Conservation (phyloP, 495 filamentous ascomycete genomes). For the Penicillium diatomitis region DNA sequence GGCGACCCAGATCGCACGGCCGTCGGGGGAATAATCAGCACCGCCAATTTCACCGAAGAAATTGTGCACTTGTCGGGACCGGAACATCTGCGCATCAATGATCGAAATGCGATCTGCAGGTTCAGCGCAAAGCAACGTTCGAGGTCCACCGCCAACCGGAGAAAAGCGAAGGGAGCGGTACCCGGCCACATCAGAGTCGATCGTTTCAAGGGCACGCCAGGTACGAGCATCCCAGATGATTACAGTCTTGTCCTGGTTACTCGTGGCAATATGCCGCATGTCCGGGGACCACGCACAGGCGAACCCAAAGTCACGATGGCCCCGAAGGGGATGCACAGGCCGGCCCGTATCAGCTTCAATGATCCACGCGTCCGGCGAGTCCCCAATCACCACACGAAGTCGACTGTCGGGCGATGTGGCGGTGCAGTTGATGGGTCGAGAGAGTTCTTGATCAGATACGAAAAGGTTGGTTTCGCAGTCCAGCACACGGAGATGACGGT, state of each 20-base stretch:
- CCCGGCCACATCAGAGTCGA: constrained; percentile 69
- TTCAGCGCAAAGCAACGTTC: constrained; percentile 70
- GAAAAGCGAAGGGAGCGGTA: constrained; percentile 75
- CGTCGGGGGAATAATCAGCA: constrained; percentile 62
- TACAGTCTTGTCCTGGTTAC: constrained; percentile 78
- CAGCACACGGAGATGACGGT: constrained; percentile 63
- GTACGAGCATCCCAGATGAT: constrained; percentile 81
- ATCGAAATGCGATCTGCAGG: constrained; percentile 76
- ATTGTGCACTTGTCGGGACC: constrained; percentile 63
- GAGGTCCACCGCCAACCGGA: constrained; percentile 63
- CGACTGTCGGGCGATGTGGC: constrained; percentile 71
- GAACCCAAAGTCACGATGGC: constrained; percentile 78
- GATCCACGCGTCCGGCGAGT: constrained; percentile 48
- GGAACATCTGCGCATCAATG: constrained; percentile 62
- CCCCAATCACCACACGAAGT: constrained; percentile 69
- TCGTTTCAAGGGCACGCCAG: constrained; percentile 52
- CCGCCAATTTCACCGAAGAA: constrained; percentile 85
- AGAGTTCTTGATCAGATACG: constrained; percentile 48
- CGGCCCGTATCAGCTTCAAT: constrained; percentile 55
- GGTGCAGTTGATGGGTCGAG: constrained; percentile 74
- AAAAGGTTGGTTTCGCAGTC: constrained; percentile 63
- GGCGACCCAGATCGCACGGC: constrained; percentile 60
- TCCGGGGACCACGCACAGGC: constrained; percentile 88
- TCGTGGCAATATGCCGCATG: constrained; percentile 80
- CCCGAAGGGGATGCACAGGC: constrained; percentile 46